Evolutionary conservation across 306 rosid genomes (phyloP).

Genomic region (Medicago ruthenica): DNA sequence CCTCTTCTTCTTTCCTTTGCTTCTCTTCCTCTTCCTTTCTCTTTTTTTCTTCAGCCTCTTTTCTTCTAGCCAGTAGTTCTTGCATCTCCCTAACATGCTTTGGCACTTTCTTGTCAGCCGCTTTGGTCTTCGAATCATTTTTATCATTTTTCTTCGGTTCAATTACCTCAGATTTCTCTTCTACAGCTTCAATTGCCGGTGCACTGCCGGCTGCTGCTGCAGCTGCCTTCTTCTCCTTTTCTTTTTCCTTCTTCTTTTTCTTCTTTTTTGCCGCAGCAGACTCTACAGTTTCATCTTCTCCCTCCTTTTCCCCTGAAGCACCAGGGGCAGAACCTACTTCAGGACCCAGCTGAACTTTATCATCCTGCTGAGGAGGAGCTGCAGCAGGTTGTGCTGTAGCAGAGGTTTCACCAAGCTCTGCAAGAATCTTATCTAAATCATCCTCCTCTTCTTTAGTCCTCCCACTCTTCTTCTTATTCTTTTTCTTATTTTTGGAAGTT

Average conservation of each 20-base stretch:
- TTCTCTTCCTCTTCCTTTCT: conserved; percentile 89
- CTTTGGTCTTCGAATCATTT: conserved; percentile 75
- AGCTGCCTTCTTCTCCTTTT: conserved; percentile 75
- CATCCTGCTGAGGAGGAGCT: conserved; percentile 54
- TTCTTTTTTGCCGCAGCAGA: conserved; percentile 97
- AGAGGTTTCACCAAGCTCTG: conserved; percentile 85
- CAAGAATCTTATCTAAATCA: conserved; percentile 89
- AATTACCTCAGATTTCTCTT: conserved; percentile 49
- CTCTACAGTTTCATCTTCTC: conserved; percentile 79
- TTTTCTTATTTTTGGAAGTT: conserved; percentile 81
- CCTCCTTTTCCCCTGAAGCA: conserved; percentile 68
- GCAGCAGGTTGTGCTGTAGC: conserved; percentile 47
- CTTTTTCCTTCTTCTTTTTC: conserved; percentile 89
- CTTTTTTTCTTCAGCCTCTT: conserved; percentile 86
- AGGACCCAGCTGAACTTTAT: conserved; percentile 59
- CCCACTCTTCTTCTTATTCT: conserved; percentile 94
- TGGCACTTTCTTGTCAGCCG: conserved; percentile 86
- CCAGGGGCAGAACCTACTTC: conserved; percentile 53
- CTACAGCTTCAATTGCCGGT: conserved; percentile 52
- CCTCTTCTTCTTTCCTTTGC: conserved; percentile 89
- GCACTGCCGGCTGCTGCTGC: conserved; percentile 56
- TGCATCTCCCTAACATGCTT: conserved; percentile 99
- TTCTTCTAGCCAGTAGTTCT: conserved; percentile 85
- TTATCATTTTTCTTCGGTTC: conserved; percentile 81
- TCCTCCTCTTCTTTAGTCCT: conserved; percentile 98